These are phyloP conservation scores for Suhomyces kilbournensis DNA, from an alignment of 805 yeast species.

Conservation along the genomic window DNA sequence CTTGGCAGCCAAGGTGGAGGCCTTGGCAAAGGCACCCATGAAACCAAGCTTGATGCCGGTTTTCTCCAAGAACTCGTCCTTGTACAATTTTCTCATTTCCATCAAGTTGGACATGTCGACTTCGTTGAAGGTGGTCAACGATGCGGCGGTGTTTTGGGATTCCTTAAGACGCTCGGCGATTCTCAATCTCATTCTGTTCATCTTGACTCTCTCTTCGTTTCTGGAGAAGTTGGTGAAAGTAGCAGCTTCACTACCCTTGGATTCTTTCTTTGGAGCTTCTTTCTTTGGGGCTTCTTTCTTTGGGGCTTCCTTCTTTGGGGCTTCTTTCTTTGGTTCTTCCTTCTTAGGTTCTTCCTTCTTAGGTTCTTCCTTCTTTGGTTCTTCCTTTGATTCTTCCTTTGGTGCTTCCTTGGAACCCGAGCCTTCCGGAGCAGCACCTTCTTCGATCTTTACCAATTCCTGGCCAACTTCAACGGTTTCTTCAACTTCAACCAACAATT, in stretches of 20 bases:
- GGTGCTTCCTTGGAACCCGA: constrained; percentile 26
- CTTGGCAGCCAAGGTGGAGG: constrained; percentile 87
- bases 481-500: constrained; percentile 76
- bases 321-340: constrained; percentile 29
- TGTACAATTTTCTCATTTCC: constrained; percentile 93
- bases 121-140: constrained; percentile 96
- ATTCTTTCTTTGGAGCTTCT: constrained; percentile 19
- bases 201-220: constrained; percentile 86
- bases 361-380: constrained; percentile 19
- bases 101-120: constrained; percentile 91
- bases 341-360: constrained; percentile 20
- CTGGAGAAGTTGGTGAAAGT: constrained; percentile 61
- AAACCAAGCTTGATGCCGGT: constrained; percentile 95
- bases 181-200: constrained; percentile 99
- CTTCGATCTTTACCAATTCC: constrained; percentile 82
- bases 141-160: constrained; percentile 98
- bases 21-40: constrained; percentile 98
- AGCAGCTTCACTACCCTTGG: constrained; percentile 24
- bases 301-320: constrained; percentile 32
- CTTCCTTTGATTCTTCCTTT: constrained; percentile 14
- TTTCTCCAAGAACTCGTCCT: constrained; percentile 92
- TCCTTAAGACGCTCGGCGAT: constrained; percentile 99
- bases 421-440: constrained; percentile 67
- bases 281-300: constrained; percentile 33
- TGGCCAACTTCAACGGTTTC: constrained; percentile 97